Conservation (phyloP, 1,284 basidiomycete genomes). For the Cutaneotrichosporon cavernicola region DNA sequence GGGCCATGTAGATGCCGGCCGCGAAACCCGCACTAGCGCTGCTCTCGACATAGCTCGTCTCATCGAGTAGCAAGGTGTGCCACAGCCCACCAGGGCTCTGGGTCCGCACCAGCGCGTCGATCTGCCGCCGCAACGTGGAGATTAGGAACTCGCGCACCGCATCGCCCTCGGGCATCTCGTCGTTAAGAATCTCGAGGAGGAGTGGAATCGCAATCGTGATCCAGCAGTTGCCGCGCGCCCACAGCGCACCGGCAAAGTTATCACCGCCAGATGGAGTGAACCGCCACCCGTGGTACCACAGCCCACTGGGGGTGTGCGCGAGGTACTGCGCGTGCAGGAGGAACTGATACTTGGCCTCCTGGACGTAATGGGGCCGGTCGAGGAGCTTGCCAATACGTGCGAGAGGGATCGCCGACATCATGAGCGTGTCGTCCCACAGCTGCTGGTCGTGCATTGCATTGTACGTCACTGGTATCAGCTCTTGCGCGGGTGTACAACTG, state of each 20-base stretch:
- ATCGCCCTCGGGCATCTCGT: constrained; percentile 53
- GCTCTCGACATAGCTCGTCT: constrained; percentile 61
- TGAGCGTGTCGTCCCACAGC: constrained; percentile 67
- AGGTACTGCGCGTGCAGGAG: constrained; percentile 40
- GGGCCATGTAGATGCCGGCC: constrained; percentile 61
- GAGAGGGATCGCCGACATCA: constrained; percentile 62
- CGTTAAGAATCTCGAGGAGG: constrained; percentile 59
- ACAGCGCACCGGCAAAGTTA: constrained; percentile 60
- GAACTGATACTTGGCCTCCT: constrained; percentile 55
- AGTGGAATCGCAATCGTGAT: constrained; percentile 64
- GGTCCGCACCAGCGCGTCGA: constrained; percentile 59
- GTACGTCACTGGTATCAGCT: constrained; percentile 55
- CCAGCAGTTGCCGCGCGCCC: constrained; percentile 68
- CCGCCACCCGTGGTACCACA: constrained; percentile 54
- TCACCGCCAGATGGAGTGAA: constrained; percentile 34
- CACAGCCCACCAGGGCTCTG: constrained; percentile 63
- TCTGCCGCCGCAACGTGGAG: constrained; percentile 58
- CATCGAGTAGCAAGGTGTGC: constrained; percentile 64
- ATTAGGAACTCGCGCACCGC: constrained; percentile 58
- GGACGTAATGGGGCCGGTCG: constrained; percentile 58
- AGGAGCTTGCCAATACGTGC: constrained; percentile 63
- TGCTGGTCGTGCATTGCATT: constrained; percentile 60
- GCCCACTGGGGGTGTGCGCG: constrained; percentile 34
- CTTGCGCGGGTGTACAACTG: constrained; percentile 35
- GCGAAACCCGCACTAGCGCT: constrained; percentile 65